Evolutionary conservation across 208 protist species (phyloP).

Genomic region (Crithidia sp.): DNA sequence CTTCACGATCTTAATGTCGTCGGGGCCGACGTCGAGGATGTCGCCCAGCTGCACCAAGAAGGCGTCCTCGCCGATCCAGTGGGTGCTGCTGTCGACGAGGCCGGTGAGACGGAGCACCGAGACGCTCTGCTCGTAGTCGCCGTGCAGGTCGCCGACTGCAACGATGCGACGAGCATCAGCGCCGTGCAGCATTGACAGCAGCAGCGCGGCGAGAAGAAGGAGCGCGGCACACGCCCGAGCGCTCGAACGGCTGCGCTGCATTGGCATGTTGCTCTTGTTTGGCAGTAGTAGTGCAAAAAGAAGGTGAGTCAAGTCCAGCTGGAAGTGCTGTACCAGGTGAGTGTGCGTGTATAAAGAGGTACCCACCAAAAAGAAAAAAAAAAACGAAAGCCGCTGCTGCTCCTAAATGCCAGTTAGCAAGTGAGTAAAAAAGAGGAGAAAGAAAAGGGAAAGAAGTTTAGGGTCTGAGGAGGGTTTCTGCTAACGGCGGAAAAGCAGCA

Average conservation of each 20-base stretch:
- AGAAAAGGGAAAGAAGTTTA: too few species aligned
- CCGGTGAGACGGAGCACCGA: slow-evolving; percentile 68
- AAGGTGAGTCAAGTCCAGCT: too few species aligned
- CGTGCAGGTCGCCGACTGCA: slow-evolving; percentile 87
- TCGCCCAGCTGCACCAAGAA: slow-evolving; percentile 91
- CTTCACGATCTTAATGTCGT: slow-evolving; percentile 77
- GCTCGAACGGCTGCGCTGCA: not conserved
- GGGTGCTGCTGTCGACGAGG: slow-evolving; percentile 69
- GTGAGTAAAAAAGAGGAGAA: too few species aligned
- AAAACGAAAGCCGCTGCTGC: too few species aligned
- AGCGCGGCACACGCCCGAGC: not conserved
- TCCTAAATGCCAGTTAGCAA: too few species aligned
- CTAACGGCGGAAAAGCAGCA: too few species aligned
- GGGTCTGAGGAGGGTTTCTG: too few species aligned
- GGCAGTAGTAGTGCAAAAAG: too few species aligned
- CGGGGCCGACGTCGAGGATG: slow-evolving; percentile 91
- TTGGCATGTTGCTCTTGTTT: not conserved
- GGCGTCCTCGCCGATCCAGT: slow-evolving; percentile 83
- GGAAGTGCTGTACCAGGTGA: too few species aligned
- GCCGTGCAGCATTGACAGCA: slow-evolving; percentile 1
- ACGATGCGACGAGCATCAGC: slow-evolving; percentile 66
- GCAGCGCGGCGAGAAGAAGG: slow-evolving; percentile 18
- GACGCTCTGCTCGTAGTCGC: slow-evolving; percentile 83
- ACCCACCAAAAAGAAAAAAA: too few species aligned
- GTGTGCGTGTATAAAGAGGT: too few species aligned